These are phyloP conservation scores for Populus tomentosa DNA, from an alignment of 441 rosid genomes.

Conservation along the genomic window DNA sequence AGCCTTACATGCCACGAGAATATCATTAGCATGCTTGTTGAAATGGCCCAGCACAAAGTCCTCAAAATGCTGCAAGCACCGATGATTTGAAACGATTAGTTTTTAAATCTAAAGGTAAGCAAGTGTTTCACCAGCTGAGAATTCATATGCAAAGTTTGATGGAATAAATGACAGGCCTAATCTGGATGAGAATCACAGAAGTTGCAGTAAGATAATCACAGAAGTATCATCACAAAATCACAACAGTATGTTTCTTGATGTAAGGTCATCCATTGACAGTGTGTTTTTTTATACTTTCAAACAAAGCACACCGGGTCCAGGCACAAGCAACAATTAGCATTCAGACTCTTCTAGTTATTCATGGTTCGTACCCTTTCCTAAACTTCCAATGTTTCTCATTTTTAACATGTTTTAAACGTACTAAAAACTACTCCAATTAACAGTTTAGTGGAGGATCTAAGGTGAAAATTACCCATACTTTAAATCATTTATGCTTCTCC, in stretches of 20 bases:
- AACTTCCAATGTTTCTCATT: neutral
- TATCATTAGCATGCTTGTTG: slow-evolving; percentile 46
- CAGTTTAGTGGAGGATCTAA: neutral
- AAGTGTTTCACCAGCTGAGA: neutral
- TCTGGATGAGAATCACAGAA: neutral
- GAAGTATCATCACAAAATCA: neutral
- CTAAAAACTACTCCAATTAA: neutral
- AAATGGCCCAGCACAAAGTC: slow-evolving; percentile 75
- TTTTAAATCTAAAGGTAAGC: neutral
- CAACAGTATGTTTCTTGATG: neutral
- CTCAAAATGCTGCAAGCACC: slow-evolving; percentile 64
- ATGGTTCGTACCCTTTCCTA: neutral
- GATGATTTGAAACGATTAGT: neutral
- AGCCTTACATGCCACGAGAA: slow-evolving; percentile 66
- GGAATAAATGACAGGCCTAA: neutral
- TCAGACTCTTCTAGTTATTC: neutral
- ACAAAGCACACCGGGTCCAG: neutral
- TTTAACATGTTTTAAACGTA: neutral
- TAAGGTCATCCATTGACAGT: neutral
- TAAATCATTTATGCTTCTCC: neutral
- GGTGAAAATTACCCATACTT: neutral
- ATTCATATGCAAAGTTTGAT: neutral
- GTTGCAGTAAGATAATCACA: neutral
- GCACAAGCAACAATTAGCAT: neutral
- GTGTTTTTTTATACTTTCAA: neutral